Conservation (phyloP, 257 asterid genomes). For the Solanum dulcamara region DNA sequence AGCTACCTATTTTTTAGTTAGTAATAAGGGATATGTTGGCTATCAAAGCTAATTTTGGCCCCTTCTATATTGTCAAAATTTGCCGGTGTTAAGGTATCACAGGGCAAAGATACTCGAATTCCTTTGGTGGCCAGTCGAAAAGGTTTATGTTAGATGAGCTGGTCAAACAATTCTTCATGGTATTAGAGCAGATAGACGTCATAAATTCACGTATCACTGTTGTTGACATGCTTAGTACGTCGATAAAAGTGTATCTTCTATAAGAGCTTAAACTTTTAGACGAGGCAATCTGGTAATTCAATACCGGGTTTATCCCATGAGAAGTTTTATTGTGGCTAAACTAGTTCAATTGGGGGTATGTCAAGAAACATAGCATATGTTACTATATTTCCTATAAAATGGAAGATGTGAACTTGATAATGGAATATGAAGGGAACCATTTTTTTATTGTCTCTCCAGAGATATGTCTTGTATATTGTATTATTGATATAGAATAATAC, state of each 20-base stretch:
- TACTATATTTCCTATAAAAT: background rate
- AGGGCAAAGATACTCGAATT: no score
- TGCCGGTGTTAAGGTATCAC: no score
- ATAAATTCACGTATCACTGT: background rate
- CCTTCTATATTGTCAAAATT: no score
- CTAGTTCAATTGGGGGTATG: no score
- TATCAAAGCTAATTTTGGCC: background rate
- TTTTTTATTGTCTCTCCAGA: background rate
- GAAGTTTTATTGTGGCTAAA: no score
- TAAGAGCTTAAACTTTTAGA: background rate
- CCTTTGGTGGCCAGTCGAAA: no score
- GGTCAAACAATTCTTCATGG: background rate
- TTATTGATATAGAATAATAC: background rate
- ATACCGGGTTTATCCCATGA: background rate
- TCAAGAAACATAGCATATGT: no score
- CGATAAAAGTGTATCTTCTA: background rate
- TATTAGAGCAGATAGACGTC: background rate
- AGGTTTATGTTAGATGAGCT: no score
- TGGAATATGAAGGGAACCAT: background rate
- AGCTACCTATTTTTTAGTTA: background rate
- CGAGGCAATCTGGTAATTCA: background rate
- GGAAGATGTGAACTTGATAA: background rate
- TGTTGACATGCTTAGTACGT: background rate
- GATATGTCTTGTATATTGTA: background rate
- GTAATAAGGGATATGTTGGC: conserved; percentile 18